Evolutionary conservation across 371 early-diverging fungal species (phyloP), one percentile per base, ranked within the genome.

Genomic region (Polyrhizophydium stewartii): DNA sequence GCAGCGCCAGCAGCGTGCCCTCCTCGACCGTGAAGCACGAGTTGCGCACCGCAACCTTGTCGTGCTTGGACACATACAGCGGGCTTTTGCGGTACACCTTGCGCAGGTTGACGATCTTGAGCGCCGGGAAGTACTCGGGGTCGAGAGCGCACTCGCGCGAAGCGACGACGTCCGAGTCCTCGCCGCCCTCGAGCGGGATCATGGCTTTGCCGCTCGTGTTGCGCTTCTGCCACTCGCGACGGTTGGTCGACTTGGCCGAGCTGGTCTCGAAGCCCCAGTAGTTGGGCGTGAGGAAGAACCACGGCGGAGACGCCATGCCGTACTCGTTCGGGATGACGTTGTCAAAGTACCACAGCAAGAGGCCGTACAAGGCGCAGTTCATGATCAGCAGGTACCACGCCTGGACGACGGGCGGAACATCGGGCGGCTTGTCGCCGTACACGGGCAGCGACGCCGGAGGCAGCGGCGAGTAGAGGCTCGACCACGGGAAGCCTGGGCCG

Each of bases 261-360:
- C 13, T 2, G 45, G 52, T 22, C 65, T 62, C 67, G 65, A 71
- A 64, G 59, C 86, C 87, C 78, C 86, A 89, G 69, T 82, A 87
- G 30, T 73, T 63, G 7, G 86, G 85, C 22, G 75, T 69, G 16
- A 89, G 58, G 62, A 85, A 85, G 75, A 87, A 89, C 59, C 75
- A 75, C 0, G 75, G 75, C 51, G 75, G 73, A 1, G 68, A 65
- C 24, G 60, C 50, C 52, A 68, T 66, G n/a, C 89, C 89, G 63
- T 78, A 88, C 69, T 87, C 89, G 68, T 86, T 76, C 0, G 87
- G 87, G 47, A 89, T 83, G 19, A 89, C 78, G 46, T 78, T 76
- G 64, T 88, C 89, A 50, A 86, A 76, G 73, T 78, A 85, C 74
- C 81, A 76, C 7, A 83, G 81, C 61, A 88, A 59, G 30, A 85